Evolutionary conservation across 345 rosid species (phyloP).

Genomic region (Bruguiera sexangula): DNA sequence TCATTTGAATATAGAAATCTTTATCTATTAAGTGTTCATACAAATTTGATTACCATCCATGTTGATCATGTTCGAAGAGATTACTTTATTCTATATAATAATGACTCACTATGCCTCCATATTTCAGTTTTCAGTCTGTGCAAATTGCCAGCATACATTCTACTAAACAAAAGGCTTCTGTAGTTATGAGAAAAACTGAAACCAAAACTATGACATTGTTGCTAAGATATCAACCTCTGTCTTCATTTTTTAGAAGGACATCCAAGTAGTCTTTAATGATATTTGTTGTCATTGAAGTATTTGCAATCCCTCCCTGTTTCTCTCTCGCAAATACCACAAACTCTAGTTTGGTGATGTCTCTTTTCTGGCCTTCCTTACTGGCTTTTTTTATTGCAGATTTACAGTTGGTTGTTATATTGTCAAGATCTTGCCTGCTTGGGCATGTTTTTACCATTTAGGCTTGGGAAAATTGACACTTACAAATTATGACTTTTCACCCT

Average conservation of each 20-base stretch:
- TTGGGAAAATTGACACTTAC: neutral
- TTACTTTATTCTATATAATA: neutral
- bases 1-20: too few relatives aligned
- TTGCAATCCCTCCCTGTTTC: neutral
- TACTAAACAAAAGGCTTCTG: neutral
- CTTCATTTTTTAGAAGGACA: too few relatives aligned
- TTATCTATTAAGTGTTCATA: neutral
- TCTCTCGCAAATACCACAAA: neutral
- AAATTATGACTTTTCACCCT: neutral
- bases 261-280: too few relatives aligned
- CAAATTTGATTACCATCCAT: neutral
- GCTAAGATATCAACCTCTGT: too few relatives aligned
- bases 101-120: neutral
- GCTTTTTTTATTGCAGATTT: constrained; percentile 2
- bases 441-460: neutral
- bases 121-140: too few relatives aligned
- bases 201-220: too few relatives aligned
- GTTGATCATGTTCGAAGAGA: too few relatives aligned
- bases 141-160: too few relatives aligned
- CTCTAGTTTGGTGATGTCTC: neutral
- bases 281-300: too few relatives aligned
- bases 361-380: neutral
- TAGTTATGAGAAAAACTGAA: too few relatives aligned
- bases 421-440: constrained; percentile 11
- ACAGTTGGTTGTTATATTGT: constrained; percentile 16